Evolutionary conservation across 768 basidiomycete species (phyloP).

Genomic region (Calvatia gigantea): DNA sequence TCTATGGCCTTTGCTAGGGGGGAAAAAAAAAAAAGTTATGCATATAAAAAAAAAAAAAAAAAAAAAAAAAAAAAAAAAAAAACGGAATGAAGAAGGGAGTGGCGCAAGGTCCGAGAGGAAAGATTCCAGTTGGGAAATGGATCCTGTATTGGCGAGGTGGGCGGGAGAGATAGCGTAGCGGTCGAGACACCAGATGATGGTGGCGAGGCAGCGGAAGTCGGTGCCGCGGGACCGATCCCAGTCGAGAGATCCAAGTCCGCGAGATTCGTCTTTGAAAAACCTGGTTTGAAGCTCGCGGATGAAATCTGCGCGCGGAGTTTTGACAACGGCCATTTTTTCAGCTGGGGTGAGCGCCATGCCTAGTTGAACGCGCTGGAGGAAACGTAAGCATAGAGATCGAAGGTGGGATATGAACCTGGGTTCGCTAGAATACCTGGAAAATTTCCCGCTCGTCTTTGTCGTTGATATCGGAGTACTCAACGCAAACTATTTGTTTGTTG

Average conservation of each 20-base stretch:
- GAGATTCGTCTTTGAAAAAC: constrained; percentile 37
- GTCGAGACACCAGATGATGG: constrained; percentile 50
- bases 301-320: constrained; percentile 52
- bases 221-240: constrained; percentile 49
- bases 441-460: constrained; percentile 63
- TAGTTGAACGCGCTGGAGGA: constrained; percentile 63
- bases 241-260: constrained; percentile 35
- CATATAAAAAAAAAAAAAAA: constrained; percentile 70
- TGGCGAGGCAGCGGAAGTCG: constrained; percentile 58
- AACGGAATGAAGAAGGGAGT: constrained; percentile 26
- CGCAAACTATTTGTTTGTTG: constrained; percentile 76
- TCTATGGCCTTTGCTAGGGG: constrained; percentile 43
- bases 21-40: constrained; percentile 49
- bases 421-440: constrained; percentile 51
- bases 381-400: background rate
- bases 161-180: constrained; percentile 21
- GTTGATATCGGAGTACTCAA: constrained; percentile 66
- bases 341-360: constrained; percentile 76
- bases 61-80: constrained; percentile 40
- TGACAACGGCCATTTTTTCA: constrained; percentile 69
- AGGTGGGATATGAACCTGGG: background rate
- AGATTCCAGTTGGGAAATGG: constrained; percentile 41
- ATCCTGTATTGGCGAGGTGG: constrained; percentile 21
- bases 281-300: constrained; percentile 51
- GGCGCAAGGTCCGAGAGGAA: constrained; percentile 41